phyloP scores from a whole-genome alignment of 2,329 filamentous ascomycete species.

The Ophiocordyceps sinensis region DNA sequence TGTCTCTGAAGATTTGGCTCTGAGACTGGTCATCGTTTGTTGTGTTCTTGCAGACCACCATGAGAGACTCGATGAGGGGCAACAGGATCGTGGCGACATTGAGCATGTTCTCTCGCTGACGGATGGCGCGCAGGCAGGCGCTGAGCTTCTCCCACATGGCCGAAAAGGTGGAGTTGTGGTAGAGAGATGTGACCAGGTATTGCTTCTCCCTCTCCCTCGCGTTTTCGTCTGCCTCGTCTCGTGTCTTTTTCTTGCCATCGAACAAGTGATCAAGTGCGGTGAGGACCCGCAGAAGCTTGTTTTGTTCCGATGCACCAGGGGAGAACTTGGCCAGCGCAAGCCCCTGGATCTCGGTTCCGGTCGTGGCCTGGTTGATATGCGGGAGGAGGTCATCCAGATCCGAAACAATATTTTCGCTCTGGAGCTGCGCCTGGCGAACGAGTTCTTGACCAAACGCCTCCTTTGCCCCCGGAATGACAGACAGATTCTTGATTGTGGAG shows the following conservation, averaged over 20 bases:
- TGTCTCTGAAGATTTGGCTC: slow-evolving; percentile 43
- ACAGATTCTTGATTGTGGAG: slow-evolving; percentile 97
- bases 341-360: slow-evolving; percentile 88
- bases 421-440: slow-evolving; percentile 67
- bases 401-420: slow-evolving; percentile 71
- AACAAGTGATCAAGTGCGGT: slow-evolving; percentile 95
- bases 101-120: slow-evolving; percentile 85
- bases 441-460: slow-evolving; percentile 86
- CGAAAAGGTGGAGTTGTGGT: slow-evolving; percentile 81
- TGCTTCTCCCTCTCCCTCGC: slow-evolving; percentile 52
- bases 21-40: slow-evolving; percentile 50
- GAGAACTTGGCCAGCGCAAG: slow-evolving; percentile 92
- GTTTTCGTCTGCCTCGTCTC: slow-evolving; percentile 32
- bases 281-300: slow-evolving; percentile 81
- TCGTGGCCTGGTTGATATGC: slow-evolving; percentile 74
- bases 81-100: slow-evolving; percentile 93
- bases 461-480: slow-evolving; percentile 80
- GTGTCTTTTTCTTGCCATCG: slow-evolving; percentile 58
- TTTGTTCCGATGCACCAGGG: slow-evolving; percentile 87
- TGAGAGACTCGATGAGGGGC: slow-evolving; percentile 87
- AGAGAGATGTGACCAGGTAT: slow-evolving; percentile 73
- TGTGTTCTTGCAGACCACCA: slow-evolving; percentile 99
- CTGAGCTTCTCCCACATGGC: slow-evolving; percentile 88
- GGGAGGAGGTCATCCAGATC: slow-evolving; percentile 76
- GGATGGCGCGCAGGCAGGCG: slow-evolving; percentile 74